These are phyloP conservation scores for Cytospora mali DNA, from an alignment of 2,329 filamentous ascomycete genomes.

Conservation along the genomic window DNA sequence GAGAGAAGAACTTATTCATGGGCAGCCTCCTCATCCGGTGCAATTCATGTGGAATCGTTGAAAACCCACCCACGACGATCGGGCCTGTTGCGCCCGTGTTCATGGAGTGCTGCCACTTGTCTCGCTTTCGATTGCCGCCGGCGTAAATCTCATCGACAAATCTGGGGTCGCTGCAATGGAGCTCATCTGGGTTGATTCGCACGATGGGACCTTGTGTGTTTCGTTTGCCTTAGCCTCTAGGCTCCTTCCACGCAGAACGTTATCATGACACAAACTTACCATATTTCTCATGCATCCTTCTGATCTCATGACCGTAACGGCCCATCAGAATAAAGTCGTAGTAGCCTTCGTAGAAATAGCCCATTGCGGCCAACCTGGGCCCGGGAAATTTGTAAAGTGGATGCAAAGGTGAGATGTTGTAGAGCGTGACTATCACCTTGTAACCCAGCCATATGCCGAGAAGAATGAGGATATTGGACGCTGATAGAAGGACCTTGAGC, in stretches of 20 bases:
- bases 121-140: slow-evolving; percentile 29
- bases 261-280: not conserved
- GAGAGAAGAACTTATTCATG: slow-evolving; percentile 39
- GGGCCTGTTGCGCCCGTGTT: slow-evolving; percentile 15
- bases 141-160: slow-evolving; percentile 36
- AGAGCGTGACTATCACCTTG: not conserved
- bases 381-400: slow-evolving; percentile 10
- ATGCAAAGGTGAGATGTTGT: slow-evolving; percentile 19
- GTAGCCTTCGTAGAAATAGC: slow-evolving; percentile 13
- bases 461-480: not conserved
- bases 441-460: not conserved
- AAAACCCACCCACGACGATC: slow-evolving; percentile 29
- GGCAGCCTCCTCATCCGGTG: slow-evolving; percentile 35
- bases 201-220: slow-evolving; percentile 38
- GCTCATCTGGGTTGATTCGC: slow-evolving; percentile 44
- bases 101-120: slow-evolving; percentile 25
- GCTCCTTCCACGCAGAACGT: not conserved
- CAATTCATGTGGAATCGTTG: slow-evolving; percentile 34
- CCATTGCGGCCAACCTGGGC: slow-evolving; percentile 11
- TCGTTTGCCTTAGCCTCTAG: not conserved
- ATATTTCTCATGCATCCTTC: slow-evolving; percentile 16
- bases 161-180: slow-evolving; percentile 41
- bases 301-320: slow-evolving; percentile 8
- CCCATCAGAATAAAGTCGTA: slow-evolving; percentile 12
- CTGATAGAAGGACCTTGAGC: not conserved